Evolutionary conservation across 805 yeast genomes (phyloP).

Genomic region (Metschnikowia gruessii): DNA sequence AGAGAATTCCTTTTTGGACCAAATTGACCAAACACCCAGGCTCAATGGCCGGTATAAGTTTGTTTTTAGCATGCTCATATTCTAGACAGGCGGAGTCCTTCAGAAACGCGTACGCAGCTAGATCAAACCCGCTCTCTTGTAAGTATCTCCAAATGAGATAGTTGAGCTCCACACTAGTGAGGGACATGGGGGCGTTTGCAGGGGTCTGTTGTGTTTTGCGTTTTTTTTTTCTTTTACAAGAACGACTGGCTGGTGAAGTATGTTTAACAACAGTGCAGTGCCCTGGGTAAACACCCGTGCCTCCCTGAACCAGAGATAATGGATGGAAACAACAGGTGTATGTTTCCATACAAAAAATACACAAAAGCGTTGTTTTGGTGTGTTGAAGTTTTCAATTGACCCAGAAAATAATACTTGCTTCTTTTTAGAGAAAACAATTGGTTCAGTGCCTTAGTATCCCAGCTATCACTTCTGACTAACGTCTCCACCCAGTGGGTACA

Average conservation of each 20-base stretch:
- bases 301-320: not conserved
- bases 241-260: not conserved
- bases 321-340: too few relatives aligned
- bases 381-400: too few relatives aligned
- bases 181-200: conserved; percentile 51
- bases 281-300: conserved; percentile 2
- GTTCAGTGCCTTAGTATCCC: too few relatives aligned
- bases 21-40: conserved; percentile 78
- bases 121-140: conserved; percentile 77
- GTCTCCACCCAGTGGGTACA: not conserved
- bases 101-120: conserved; percentile 77
- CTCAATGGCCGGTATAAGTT: conserved; percentile 51
- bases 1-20: conserved; percentile 83
- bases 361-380: too few relatives aligned
- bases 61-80: conserved; percentile 43
- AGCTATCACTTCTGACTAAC: too few relatives aligned
- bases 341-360: too few relatives aligned
- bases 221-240: not conserved
- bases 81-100: conserved; percentile 64
- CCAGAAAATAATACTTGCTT: too few relatives aligned
- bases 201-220: not conserved
- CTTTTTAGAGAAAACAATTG: too few relatives aligned
- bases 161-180: conserved; percentile 80
- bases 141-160: conserved; percentile 90
- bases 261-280: not conserved